A percentile compares a stretch with the other conserved stretches of the same genome.
Conservation (phyloP, 345 rosid species). For the Theobroma cacao region DNA sequence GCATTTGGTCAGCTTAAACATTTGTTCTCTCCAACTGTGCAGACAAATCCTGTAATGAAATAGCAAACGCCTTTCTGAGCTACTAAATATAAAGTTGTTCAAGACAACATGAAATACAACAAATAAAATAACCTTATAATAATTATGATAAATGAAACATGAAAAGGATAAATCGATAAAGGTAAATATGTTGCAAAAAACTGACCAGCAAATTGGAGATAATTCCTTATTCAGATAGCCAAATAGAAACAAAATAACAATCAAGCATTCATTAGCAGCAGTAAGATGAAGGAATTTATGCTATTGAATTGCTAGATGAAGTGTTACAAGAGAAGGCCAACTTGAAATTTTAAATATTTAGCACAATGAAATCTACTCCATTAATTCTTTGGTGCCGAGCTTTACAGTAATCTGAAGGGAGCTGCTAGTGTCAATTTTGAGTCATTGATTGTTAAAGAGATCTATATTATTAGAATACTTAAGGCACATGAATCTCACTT, state of each 20-base stretch:
- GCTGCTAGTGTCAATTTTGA: background rate
- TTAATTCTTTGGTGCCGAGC: background rate
- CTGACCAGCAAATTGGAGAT: background rate
- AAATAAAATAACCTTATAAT: background rate
- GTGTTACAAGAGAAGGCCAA: background rate
- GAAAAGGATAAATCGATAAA: background rate
- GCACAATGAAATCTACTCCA: background rate
- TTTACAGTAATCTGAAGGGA: background rate
- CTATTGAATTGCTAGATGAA: background rate
- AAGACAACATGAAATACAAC: background rate
- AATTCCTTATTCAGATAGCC: background rate
- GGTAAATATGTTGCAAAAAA: background rate
- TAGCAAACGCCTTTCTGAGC: slow-evolving; percentile 12
- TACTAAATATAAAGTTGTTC: slow-evolving; percentile 6
- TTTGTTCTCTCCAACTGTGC: slow-evolving; percentile 96
- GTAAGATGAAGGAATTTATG: background rate
- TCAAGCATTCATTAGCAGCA: background rate
- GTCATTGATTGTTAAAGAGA: background rate
- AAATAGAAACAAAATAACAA: background rate
- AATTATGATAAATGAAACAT: slow-evolving; percentile 2
- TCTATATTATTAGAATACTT: background rate
- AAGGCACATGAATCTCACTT: slow-evolving; percentile 5
- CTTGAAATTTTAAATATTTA: background rate
- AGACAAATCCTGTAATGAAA: slow-evolving; percentile 79
- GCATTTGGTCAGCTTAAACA: too few relatives aligned